Conservation (phyloP, 140 eudicot species). For the Bidens hawaiensis region DNA sequence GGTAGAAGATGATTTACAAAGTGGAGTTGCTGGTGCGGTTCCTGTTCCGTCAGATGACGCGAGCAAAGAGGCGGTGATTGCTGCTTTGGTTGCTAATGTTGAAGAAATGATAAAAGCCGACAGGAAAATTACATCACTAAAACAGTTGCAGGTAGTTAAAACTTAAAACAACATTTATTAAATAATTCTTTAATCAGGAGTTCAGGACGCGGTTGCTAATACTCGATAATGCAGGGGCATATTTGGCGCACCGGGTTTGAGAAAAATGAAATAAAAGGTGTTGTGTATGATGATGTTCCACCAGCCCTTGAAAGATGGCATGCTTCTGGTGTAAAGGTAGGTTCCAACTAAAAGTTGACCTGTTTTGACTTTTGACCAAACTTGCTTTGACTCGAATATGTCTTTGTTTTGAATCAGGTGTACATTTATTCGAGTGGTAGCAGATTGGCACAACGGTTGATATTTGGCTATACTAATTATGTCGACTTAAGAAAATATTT, state of each 20-base stretch:
- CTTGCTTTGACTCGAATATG: neutral
- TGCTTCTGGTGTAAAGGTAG: conserved; percentile 76
- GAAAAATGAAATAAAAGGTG: conserved; percentile 59
- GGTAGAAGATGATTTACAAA: conserved; percentile 68
- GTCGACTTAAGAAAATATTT: conserved; percentile 84
- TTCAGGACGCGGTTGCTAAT: conserved; percentile 4
- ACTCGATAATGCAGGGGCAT: conserved; percentile 60
- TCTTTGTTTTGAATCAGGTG: conserved; percentile 42
- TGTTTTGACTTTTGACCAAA: neutral
- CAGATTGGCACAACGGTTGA: conserved; percentile 85
- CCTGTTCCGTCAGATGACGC: conserved; percentile 65
- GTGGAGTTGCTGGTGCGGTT: conserved; percentile 67
- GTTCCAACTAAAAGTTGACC: neutral
- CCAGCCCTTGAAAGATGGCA: conserved; percentile 91
- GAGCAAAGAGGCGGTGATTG: conserved; percentile 64
- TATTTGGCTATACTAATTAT: conserved; percentile 74
- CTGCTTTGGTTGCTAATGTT: conserved; percentile 82
- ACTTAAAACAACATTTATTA: neutral
- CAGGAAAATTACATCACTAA: conserved; percentile 80
- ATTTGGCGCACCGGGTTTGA: conserved; percentile 85
- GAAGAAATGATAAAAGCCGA: conserved; percentile 95
- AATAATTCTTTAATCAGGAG: neutral
- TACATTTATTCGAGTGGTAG: conserved; percentile 96
- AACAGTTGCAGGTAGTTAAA: conserved; percentile 77
- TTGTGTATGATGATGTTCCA: conserved; percentile 87